Conservation (phyloP, 768 basidiomycete genomes). For the Stropharia rugosoannulata region DNA sequence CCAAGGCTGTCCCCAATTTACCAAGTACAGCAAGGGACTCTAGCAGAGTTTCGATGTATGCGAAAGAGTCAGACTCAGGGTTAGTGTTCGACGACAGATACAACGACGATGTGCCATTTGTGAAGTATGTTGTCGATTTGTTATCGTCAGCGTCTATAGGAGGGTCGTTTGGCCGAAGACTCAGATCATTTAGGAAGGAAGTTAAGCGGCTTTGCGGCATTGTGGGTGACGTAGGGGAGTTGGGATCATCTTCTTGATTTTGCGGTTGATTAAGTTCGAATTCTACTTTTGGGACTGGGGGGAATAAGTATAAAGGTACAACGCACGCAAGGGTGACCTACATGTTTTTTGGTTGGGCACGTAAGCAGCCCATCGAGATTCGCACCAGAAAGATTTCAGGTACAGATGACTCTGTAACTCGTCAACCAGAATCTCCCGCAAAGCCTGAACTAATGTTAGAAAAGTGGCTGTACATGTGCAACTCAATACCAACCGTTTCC, state of each 20-base stretch:
- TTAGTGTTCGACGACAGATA: slow-evolving; percentile 39
- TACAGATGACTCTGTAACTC: slow-evolving; percentile 98
- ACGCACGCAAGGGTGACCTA: slow-evolving; percentile 35
- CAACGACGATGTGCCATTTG: slow-evolving; percentile 4
- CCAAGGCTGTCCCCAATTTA: slow-evolving; percentile 80
- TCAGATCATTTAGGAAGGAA: slow-evolving; percentile 63
- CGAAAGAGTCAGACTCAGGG: slow-evolving; percentile 91
- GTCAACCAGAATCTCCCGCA: slow-evolving; percentile 91
- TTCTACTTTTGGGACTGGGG: slow-evolving; percentile 61
- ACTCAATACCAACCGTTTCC: slow-evolving; percentile 61
- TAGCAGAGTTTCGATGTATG: slow-evolving; percentile 88
- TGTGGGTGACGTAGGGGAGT: slow-evolving; percentile 38
- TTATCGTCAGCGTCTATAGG: slow-evolving; percentile 62
- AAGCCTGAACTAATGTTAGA: slow-evolving; percentile 48
- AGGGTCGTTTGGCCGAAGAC: slow-evolving; percentile 74
- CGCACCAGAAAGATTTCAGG: slow-evolving; percentile 95
- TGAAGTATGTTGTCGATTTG: slow-evolving; percentile 20
- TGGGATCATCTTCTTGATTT: slow-evolving; percentile 25
- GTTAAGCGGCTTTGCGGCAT: slow-evolving; percentile 50
- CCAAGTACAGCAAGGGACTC: slow-evolving; percentile 94
- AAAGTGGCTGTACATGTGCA: neutral
- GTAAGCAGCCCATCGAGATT: slow-evolving; percentile 88
- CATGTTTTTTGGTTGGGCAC: slow-evolving; percentile 73
- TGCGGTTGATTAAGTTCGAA: slow-evolving; percentile 53
- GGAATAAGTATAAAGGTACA: slow-evolving; percentile 1